phyloP scores from a whole-genome alignment of 129 eudicot species.

The Lactuca saligna region DNA sequence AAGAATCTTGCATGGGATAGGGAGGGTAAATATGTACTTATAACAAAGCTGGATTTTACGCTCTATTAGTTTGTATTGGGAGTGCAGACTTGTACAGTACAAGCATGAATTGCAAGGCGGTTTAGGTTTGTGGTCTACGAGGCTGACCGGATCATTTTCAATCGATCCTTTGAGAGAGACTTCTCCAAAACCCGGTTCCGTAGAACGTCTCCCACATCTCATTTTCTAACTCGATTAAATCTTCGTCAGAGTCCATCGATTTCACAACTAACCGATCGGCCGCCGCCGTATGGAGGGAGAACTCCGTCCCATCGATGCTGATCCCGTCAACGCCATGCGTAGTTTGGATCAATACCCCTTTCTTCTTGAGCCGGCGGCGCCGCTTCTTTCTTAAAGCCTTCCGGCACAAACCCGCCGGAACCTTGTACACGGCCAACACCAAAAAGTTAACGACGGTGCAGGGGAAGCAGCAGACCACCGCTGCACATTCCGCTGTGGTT shows the following conservation, averaged over 20 bases:
- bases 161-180: slow-evolving; percentile 46
- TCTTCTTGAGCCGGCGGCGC: slow-evolving; percentile 39
- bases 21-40: slow-evolving; percentile 17
- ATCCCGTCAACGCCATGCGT: slow-evolving; percentile 12
- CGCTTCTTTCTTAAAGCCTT: slow-evolving; percentile 54
- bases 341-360: slow-evolving; percentile 32
- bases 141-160: slow-evolving; percentile 4
- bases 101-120: slow-evolving; percentile 11
- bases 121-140: background rate
- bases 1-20: slow-evolving; percentile 15
- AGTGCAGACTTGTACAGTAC: slow-evolving; percentile 28
- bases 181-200: slow-evolving; percentile 80
- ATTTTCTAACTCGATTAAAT: slow-evolving; percentile 60
- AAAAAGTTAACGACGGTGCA: slow-evolving; percentile 50
- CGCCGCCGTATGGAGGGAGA: slow-evolving; percentile 18
- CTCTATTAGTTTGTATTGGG: background rate
- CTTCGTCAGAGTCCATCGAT: slow-evolving; percentile 38
- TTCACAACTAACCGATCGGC: slow-evolving; percentile 25
- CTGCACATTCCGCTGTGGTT: slow-evolving; percentile 84
- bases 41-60: background rate
- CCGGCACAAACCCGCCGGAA: slow-evolving; percentile 71
- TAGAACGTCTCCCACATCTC: slow-evolving; percentile 84
- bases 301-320: slow-evolving; percentile 23
- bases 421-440: slow-evolving; percentile 59
- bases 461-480: slow-evolving; percentile 73